Base-by-base conservation (phyloP, 345 rosid species). In the Gossypium australe region DNA sequence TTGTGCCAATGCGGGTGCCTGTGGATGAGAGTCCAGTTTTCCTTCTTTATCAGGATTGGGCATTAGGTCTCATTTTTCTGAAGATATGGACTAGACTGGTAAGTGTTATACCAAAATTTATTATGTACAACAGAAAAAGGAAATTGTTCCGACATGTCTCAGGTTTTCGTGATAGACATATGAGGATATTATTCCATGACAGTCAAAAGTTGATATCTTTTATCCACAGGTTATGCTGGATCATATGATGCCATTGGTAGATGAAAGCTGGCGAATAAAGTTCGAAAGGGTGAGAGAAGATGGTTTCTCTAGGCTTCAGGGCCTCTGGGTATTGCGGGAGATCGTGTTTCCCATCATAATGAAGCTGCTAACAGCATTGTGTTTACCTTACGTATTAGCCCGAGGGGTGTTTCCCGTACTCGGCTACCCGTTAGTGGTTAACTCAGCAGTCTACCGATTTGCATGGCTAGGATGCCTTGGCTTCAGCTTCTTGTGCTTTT, bases 71-170 rank as follows among this genome's bases (percentile, higher is more conserved):
- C 41, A 92, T 96, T 78, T 92, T 96, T 80, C 91, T 96, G 58
- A 96, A 96, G 90, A 96, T 96, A 73, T 96, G 99, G 98, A 96
- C 99, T 49, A 87, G 97, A 82, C 86, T 96, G 84, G 99, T 92
- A 74, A 89, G 86, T 82, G 24, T 1, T 41, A 10, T 45, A 29
- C 67, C 47, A 47, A 17, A 59, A 18, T 63, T 64, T 13, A 34
- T 13, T 0, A 38, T 25, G 7, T 14, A 18, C 72, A 16, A 18
- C 3, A 0, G 25, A 29, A 62, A 38, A 29, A 34, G 1, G 4
- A 0, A 7, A 7, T 63, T 11, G 17, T 70, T n/a, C 2, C 18
- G 63, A 11, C 27, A 48, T 63, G 10, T 41, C 25, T n/a, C 4
- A 3, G 49, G 25, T n/a, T 38, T 38, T n/a, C 41, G 18, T 48